Evolutionary conservation across 345 rosid species (phyloP), one percentile per base, ranked within the genome.

Genomic region (Gossypium australe): DNA sequence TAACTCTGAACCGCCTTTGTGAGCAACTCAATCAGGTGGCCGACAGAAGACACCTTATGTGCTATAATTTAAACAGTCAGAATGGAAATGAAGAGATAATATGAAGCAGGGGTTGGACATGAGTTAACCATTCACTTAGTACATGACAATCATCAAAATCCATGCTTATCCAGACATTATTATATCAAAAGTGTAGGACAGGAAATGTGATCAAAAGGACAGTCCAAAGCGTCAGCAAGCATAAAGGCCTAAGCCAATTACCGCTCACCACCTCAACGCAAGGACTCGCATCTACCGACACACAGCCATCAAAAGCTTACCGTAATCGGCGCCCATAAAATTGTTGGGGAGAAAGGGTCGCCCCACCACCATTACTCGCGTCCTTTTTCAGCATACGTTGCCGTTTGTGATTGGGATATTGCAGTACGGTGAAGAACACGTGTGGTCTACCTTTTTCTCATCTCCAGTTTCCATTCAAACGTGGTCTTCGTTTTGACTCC

Each of bases 361-460:
- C 27, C 29, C 72, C 81, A 69, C 76, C 77, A 58, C 82, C 82
- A 60, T 76, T 65, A 38, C 80, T 67, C 38, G n/a, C 11, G 16
- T 34, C 55, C 62, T 22, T 61, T 60, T 22, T 62, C 41, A 25
- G 52, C 47, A 24, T 76, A 77, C 80, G 65, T 44, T 53, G 53
- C 76, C 67, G 27, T 27, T 69, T 51, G 69, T 63, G 38, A 29
- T 8, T 59, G 62, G 66, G 43, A 48, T 58, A 56, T 61, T 29
- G 14, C 17, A 53, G 48, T 70, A 72, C 76, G 58, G 60, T 25
- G 77, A 7, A 70, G 75, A 78, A 71, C 83, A 41, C 14, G 44
- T 78, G 71, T 80, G 72, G n/a, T 64, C 25, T 9, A 56, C 71
- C 69, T n/a, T 67, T 49, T 59, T 59, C n/a, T 55, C 6, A 53